Evolutionary conservation across 495 filamentous ascomycete genomes (phyloP).

Genomic region (Talaromyces ruber): DNA sequence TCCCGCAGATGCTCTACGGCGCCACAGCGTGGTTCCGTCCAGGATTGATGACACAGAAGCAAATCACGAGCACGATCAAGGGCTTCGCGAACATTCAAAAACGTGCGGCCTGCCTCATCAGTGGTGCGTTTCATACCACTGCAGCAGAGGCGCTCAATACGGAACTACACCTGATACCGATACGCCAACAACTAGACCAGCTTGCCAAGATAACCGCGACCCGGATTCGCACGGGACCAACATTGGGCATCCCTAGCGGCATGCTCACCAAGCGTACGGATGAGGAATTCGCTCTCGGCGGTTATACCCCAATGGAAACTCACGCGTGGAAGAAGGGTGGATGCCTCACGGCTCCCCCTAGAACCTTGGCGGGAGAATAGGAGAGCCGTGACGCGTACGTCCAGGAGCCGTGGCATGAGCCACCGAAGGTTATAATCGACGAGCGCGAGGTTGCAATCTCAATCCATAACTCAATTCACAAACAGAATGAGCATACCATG

Average conservation of each 20-base stretch:
- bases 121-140: no score
- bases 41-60: no score
- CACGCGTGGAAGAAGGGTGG: constrained; percentile 9
- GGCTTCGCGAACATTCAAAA: no score
- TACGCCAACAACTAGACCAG: not conserved
- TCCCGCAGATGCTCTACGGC: no score
- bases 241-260: not conserved
- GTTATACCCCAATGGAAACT: constrained; percentile 10
- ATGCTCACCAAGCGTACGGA: not conserved
- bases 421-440: constrained; percentile 10
- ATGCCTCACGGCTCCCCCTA: constrained; percentile 8
- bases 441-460: constrained; percentile 6
- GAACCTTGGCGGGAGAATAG: constrained; percentile 4
- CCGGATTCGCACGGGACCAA: not conserved
- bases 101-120: no score
- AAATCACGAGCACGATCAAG: no score
- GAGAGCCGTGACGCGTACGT: constrained; percentile 13
- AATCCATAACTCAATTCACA: not conserved
- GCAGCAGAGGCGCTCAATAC: constrained; percentile 10
- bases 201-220: not conserved
- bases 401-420: constrained; percentile 9
- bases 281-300: not conserved
- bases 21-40: no score
- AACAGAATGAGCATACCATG: not conserved
- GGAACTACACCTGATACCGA: constrained; percentile 3